A percentile compares a stretch with the other conserved stretches of the same genome.
phyloP scores from a whole-genome alignment of 345 rosid genomes.

The Arabidopsis thaliana region DNA sequence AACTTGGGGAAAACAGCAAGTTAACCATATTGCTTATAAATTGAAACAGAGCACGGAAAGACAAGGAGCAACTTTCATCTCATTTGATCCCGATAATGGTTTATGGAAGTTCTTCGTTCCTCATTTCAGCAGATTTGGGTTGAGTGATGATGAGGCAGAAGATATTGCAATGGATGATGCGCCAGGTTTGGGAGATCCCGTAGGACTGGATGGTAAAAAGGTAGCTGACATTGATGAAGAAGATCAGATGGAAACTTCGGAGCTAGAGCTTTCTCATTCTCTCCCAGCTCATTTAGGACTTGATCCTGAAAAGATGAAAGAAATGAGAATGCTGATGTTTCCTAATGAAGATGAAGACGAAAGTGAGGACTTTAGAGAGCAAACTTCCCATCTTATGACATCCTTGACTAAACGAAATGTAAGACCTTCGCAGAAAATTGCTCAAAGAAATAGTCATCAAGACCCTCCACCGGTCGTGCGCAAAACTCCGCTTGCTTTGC shows the following conservation, averaged over 20 bases:
- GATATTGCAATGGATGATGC: slow-evolving; percentile 77
- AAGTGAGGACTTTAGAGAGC: slow-evolving; percentile 50
- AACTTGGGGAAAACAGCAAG: slow-evolving; percentile 40
- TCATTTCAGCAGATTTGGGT: slow-evolving; percentile 95
- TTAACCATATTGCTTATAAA: slow-evolving; percentile 51
- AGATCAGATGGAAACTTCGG: slow-evolving; percentile 49
- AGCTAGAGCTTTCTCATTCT: slow-evolving; percentile 85
- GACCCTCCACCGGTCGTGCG: slow-evolving; percentile 57
- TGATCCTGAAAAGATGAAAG: slow-evolving; percentile 83
- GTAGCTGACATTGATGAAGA: slow-evolving; percentile 55
- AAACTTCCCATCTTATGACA: slow-evolving; percentile 50
- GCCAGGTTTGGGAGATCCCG: slow-evolving; percentile 49
- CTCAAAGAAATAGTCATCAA: slow-evolving; percentile 57
- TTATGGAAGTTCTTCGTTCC: slow-evolving; percentile 82
- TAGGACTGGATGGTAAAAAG: slow-evolving; percentile 53
- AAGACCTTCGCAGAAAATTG: slow-evolving; percentile 53
- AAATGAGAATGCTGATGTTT: slow-evolving; percentile 95
- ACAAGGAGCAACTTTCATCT: slow-evolving; percentile 81
- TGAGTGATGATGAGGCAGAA: slow-evolving; percentile 93
- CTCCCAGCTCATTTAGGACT: slow-evolving; percentile 96
- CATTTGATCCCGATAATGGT: slow-evolving; percentile 61
- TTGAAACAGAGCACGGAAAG: slow-evolving; percentile 57
- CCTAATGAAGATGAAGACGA: slow-evolving; percentile 66
- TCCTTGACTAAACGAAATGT: slow-evolving; percentile 53
- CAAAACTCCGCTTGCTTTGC: slow-evolving; percentile 76